Evolutionary conservation across 805 yeast species (phyloP).

Genomic region (Sugiyamaella smithiae): DNA sequence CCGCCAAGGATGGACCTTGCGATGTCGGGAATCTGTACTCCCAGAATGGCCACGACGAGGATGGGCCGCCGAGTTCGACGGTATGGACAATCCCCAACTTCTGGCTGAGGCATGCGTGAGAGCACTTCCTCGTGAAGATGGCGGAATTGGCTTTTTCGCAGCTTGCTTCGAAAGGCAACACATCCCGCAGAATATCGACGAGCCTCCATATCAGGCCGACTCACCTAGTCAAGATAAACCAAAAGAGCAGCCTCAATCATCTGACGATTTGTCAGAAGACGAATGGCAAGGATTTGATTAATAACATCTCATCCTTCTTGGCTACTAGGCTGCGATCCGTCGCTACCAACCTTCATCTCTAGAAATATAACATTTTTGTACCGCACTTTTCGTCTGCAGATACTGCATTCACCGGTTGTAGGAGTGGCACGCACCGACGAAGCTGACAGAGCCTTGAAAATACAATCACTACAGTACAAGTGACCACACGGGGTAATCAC

Average conservation of each 20-base stretch:
- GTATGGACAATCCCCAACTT: constrained; percentile 38
- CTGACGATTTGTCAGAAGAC: constrained; percentile 25
- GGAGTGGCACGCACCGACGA: constrained; percentile 28
- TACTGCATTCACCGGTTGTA: constrained; percentile 33
- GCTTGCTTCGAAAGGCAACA: constrained; percentile 74
- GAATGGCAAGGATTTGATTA: constrained; percentile 40
- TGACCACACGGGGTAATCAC: constrained; percentile 39
- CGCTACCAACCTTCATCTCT: constrained; percentile 20
- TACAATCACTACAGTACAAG: constrained; percentile 36
- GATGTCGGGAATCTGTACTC: constrained; percentile 57
- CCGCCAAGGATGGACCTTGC: constrained; percentile 71
- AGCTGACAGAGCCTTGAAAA: constrained; percentile 31
- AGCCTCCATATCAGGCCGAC: background rate
- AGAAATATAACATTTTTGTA: constrained; percentile 29
- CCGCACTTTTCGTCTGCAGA: constrained; percentile 33
- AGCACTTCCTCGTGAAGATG: constrained; percentile 81
- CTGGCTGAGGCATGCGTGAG: constrained; percentile 87
- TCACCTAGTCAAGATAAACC: too few relatives aligned
- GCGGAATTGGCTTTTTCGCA: constrained; percentile 99
- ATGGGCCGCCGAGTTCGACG: constrained; percentile 56
- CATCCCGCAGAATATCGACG: too few relatives aligned
- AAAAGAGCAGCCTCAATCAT: constrained; percentile 3
- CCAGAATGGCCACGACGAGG: constrained; percentile 92
- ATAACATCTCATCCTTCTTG: background rate
- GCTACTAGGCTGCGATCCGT: background rate